phyloP scores from a whole-genome alignment of 495 filamentous ascomycete species.

The Hypoxylon cercidicola region DNA sequence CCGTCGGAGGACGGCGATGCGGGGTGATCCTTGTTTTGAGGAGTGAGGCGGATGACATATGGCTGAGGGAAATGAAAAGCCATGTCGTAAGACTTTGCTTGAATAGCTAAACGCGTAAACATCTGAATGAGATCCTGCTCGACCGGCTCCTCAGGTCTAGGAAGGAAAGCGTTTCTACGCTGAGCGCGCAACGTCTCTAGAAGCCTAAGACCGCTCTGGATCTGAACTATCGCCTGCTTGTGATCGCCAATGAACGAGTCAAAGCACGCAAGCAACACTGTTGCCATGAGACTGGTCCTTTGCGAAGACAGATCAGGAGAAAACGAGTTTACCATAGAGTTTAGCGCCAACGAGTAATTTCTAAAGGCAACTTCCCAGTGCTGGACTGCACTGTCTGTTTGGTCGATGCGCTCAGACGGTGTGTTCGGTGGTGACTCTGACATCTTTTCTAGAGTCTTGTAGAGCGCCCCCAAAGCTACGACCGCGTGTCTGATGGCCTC shows the following conservation, averaged over 20 bases:
- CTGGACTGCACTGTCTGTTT: slow-evolving; percentile 46
- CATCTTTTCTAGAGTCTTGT: slow-evolving; percentile 67
- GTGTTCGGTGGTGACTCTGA: slow-evolving; percentile 60
- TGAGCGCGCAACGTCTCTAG: slow-evolving; percentile 56
- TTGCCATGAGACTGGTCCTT: slow-evolving; percentile 60
- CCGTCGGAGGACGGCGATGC: slow-evolving; percentile 56
- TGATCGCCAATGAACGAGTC: slow-evolving; percentile 64
- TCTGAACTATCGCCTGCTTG: slow-evolving; percentile 57
- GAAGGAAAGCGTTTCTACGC: slow-evolving; percentile 50
- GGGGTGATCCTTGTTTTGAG: slow-evolving; percentile 45
- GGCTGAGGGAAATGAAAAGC: slow-evolving; percentile 69
- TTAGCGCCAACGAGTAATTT: slow-evolving; percentile 56
- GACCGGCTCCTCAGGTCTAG: slow-evolving; percentile 57
- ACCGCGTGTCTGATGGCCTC: slow-evolving; percentile 72
- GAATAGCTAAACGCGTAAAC: slow-evolving; percentile 66
- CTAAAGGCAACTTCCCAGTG: slow-evolving; percentile 59
- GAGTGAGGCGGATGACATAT: slow-evolving; percentile 62
- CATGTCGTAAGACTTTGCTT: slow-evolving; percentile 69
- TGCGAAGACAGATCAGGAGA: slow-evolving; percentile 49
- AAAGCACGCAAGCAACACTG: slow-evolving; percentile 60
- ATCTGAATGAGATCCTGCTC: slow-evolving; percentile 68
- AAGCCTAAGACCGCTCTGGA: slow-evolving; percentile 58
- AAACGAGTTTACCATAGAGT: slow-evolving; percentile 46
- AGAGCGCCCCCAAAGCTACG: slow-evolving; percentile 70
- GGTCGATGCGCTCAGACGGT: slow-evolving; percentile 45